phyloP scores from a whole-genome alignment of 2,329 filamentous ascomycete species.

The Alternaria incomplexa region DNA sequence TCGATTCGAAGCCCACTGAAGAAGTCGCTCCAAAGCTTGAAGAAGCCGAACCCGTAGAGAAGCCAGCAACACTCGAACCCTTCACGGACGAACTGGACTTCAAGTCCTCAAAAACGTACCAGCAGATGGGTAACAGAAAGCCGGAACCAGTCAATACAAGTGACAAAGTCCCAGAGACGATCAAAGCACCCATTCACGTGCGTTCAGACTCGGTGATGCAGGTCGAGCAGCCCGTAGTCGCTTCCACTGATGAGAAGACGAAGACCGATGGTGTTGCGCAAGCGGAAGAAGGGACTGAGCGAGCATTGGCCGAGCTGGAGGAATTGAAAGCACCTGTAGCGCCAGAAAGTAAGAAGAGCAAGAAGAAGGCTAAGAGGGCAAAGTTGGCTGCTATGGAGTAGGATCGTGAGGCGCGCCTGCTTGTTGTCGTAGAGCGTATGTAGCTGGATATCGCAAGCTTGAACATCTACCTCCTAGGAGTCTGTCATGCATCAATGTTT shows the following conservation, averaged over 20 bases:
- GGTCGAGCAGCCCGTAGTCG: background rate
- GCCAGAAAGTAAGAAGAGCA: background rate
- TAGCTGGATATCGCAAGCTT: background rate
- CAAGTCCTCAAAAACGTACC: conserved; percentile 21
- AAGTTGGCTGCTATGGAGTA: background rate
- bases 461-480: too few relatives aligned
- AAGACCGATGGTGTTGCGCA: background rate
- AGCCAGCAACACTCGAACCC: conserved; percentile 10
- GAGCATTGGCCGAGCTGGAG: rapidly evolving
- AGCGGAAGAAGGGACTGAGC: background rate
- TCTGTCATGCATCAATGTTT: too few relatives aligned
- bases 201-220: conserved; percentile 25
- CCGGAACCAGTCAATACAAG: background rate
- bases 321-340: background rate
- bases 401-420: too few relatives aligned
- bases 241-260: background rate
- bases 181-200: background rate
- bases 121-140: conserved; percentile 18
- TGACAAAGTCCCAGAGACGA: background rate
- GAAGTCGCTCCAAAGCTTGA: background rate
- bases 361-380: background rate
- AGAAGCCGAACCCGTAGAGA: conserved; percentile 1
- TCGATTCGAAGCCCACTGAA: background rate
- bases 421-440: background rate
- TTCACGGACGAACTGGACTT: conserved; percentile 25